phyloP scores from a whole-genome alignment of 179 eudicot genomes.

The Camellia oleifera region DNA sequence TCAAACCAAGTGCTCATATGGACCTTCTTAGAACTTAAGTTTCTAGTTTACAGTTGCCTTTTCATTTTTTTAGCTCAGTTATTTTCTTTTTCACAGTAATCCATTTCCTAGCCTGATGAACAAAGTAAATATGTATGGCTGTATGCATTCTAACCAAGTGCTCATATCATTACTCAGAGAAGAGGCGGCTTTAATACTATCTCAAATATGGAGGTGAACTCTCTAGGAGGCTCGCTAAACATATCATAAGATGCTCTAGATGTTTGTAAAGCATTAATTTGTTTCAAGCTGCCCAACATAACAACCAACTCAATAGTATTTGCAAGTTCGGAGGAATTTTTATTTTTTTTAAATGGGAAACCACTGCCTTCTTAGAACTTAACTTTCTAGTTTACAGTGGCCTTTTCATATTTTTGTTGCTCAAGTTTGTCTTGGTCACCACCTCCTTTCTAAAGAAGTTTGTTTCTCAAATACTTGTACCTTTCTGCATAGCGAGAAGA shows the following conservation, averaged over 20 bases:
- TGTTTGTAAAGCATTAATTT: not conserved
- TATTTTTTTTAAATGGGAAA: not conserved
- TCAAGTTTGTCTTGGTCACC: not conserved
- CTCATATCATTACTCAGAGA: not conserved
- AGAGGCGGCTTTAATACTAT: not conserved
- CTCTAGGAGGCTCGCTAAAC: not conserved
- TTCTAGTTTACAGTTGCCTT: too few relatives aligned
- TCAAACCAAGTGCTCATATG: not conserved
- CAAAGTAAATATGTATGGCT: not conserved
- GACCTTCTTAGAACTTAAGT: too few relatives aligned
- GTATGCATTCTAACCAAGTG: not conserved
- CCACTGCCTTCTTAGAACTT: not conserved
- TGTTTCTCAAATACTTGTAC: slow-evolving; percentile 26
- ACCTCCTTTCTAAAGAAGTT: not conserved
- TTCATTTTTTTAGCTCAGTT: too few relatives aligned
- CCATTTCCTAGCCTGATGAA: not conserved
- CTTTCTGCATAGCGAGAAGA: slow-evolving; percentile 93
- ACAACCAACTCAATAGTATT: not conserved
- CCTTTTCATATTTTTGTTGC: not conserved
- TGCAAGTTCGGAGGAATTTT: not conserved
- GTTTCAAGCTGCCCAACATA: not conserved
- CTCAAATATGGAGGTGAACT: not conserved
- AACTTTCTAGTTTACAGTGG: not conserved
- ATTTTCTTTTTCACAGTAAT: too few relatives aligned
- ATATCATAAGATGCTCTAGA: not conserved